Evolutionary conservation across 176 grass and related monocot species (phyloP).

Genomic region (Triticum urartu): DNA sequence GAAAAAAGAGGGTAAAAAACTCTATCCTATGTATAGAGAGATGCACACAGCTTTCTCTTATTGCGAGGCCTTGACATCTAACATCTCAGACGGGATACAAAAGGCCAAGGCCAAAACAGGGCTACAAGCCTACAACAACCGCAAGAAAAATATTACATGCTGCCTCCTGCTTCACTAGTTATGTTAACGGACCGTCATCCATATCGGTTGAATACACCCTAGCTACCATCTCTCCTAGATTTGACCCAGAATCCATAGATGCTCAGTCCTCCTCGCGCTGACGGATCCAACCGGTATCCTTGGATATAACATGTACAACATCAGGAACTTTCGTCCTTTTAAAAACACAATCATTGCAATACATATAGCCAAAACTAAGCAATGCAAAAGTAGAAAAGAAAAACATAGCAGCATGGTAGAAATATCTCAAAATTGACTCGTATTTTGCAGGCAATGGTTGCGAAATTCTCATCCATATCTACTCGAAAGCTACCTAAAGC

Average conservation of each 20-base stretch:
- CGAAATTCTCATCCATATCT: constrained; percentile 73
- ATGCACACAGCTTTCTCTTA: no score
- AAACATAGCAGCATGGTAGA: not conserved
- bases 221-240: not conserved
- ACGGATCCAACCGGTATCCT: not conserved
- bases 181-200: no score
- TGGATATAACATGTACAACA: not conserved
- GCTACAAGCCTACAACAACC: no score
- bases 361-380: not conserved
- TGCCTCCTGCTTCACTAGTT: no score
- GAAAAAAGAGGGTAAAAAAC: no score
- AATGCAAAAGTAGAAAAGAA: not conserved
- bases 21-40: no score
- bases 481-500: constrained; percentile 72
- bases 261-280: not conserved
- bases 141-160: no score
- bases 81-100: no score
- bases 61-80: no score
- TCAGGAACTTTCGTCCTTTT: not conserved
- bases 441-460: constrained; percentile 74
- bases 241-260: not conserved
- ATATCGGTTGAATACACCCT: not conserved
- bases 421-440: not conserved
- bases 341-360: not conserved
- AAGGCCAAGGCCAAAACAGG: no score